These are phyloP conservation scores for Suillus hirtellus DNA, from an alignment of 768 basidiomycete genomes.

Conservation along the genomic window DNA sequence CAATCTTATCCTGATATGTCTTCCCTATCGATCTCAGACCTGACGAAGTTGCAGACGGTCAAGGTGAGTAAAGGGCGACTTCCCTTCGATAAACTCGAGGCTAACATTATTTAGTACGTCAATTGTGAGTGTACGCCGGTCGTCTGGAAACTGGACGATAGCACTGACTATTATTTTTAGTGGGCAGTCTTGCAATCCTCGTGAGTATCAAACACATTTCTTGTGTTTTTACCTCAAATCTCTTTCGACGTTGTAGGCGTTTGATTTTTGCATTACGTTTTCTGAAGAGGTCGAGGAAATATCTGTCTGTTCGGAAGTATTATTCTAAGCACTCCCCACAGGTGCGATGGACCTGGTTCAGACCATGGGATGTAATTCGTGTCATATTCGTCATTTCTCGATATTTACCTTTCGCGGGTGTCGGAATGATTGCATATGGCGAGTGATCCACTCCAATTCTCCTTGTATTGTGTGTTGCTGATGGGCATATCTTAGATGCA, in stretches of 20 bases:
- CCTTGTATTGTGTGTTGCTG: background rate
- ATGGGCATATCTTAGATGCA: background rate
- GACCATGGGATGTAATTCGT: constrained; percentile 18
- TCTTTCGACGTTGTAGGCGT: constrained; percentile 4
- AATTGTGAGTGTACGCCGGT: constrained; percentile 13
- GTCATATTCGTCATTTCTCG: constrained; percentile 21
- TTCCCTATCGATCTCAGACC: constrained; percentile 6
- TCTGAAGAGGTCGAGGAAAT: constrained; percentile 8
- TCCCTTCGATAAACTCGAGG: background rate
- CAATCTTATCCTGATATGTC: background rate
- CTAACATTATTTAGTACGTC: constrained; percentile 12
- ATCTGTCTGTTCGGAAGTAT: background rate
- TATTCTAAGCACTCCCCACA: background rate
- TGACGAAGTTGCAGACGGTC: constrained; percentile 18
- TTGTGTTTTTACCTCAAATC: background rate
- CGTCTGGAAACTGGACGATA: background rate
- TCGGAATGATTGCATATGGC: constrained; percentile 19
- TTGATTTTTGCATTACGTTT: constrained; percentile 15
- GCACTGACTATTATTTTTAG: constrained; percentile 3
- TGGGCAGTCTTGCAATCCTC: constrained; percentile 20
- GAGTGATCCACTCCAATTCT: background rate
- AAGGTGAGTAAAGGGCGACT: constrained; percentile 9
- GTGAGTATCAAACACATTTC: constrained; percentile 6
- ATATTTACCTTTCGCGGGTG: constrained; percentile 20
- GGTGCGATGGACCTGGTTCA: constrained; percentile 22